Evolutionary conservation across 345 rosid genomes (phyloP), one percentile per base, ranked within the genome.

Genomic region (Mallotus nudiflorus): DNA sequence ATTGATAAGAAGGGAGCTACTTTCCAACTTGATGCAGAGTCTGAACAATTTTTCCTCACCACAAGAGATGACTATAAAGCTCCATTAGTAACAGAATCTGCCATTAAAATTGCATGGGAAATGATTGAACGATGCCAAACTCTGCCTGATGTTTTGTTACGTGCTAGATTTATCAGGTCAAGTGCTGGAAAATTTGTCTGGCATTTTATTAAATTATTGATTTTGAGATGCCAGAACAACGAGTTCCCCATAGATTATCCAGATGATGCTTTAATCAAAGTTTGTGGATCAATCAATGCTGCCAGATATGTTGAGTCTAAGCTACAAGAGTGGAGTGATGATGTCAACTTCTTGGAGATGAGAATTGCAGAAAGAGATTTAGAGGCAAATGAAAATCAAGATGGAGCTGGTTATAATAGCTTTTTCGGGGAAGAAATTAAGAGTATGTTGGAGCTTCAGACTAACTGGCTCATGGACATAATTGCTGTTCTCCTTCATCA

Each of bases 271-370:
- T 67, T 87, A 28, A 55, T 72, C 65, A 84, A 80, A 76, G 81
- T 84, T 12, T 86, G 95, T 76, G 83, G 80, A 59, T 84, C 85
- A 1, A 86, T 89, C 68, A 91, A 91, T 67, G 82, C 88, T 31
- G 93, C 95, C 28, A 81, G 82, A 61, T 89, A 82, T 70, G 78
- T 89, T 18, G 88, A 82, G 76, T 83, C 78, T 22, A 86, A 85
- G 74, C 76, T 91, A 80, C 85, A 77, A 75, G 90, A 88, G 56
- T 87, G 97, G 97, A 84, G 89, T 74, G 97, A 91, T 69, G 93
- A 87, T 64, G 77, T 84, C 48, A 80, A 71, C 44, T 78, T 91
- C 67, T 66, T 89, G 22, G 95, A 89, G 79, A 85, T 86, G 90
- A 81, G 68, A 56, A 75, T 69, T 52, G 75, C 77, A 0, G 91